phyloP scores from a whole-genome alignment of 2,329 filamentous ascomycete genomes.

The Fusarium sororula region DNA sequence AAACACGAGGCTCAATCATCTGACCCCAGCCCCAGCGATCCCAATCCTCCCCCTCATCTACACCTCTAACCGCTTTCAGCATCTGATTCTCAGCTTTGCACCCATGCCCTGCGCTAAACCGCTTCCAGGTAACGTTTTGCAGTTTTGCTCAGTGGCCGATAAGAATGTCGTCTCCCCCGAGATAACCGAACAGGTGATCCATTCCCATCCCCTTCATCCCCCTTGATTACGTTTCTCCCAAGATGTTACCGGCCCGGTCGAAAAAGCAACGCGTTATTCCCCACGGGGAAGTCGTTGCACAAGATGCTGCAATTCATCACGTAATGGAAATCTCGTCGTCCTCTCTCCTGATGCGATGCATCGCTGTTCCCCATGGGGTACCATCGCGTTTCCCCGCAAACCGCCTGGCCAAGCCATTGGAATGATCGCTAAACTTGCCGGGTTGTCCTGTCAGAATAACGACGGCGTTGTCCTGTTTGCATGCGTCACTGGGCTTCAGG shows the following conservation, averaged over 20 bases:
- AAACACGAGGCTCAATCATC: constrained; percentile 1
- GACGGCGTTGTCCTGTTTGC: neutral
- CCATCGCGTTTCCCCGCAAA: constrained; percentile 22
- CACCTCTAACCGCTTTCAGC: constrained; percentile 17
- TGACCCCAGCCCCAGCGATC: constrained; percentile 7
- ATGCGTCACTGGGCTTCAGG: neutral
- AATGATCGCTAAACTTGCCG: neutral
- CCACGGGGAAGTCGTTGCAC: constrained; percentile 15
- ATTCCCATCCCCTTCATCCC: neutral
- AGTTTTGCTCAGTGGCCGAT: constrained; percentile 19
- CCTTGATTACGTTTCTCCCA: neutral
- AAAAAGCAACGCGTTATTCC: constrained; percentile 5
- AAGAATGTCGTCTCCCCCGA: constrained; percentile 23
- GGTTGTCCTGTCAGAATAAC: neutral
- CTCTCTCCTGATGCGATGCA: neutral
- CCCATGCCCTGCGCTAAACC: constrained; percentile 20
- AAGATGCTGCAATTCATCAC: constrained; percentile 19
- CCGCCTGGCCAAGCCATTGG: neutral
- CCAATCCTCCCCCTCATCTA: neutral
- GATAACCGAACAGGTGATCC: constrained; percentile 31
- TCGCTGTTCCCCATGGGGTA: constrained; percentile 33
- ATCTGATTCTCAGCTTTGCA: constrained; percentile 34
- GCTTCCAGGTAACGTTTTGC: constrained; percentile 33
- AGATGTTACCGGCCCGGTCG: constrained; percentile 20
- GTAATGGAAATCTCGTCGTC: constrained; percentile 28